A percentile compares a stretch with the other conserved stretches of the same genome.
phyloP scores from a whole-genome alignment of 176 grass and related monocot genomes.

The Oryza australiensis region DNA sequence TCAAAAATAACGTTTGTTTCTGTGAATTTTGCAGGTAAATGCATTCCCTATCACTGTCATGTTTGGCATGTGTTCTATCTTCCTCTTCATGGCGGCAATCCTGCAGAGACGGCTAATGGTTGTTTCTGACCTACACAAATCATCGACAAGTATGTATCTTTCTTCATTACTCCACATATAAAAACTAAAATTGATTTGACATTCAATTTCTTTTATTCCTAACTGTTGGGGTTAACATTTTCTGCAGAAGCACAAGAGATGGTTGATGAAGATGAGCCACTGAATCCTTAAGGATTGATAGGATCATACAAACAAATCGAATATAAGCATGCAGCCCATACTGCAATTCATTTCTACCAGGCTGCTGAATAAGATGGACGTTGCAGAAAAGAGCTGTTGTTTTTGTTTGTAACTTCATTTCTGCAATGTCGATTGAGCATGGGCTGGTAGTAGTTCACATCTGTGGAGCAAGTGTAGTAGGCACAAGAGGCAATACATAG shows the following conservation, averaged over 20 bases:
- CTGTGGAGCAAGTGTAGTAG: conserved; percentile 7
- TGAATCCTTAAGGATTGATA: conserved; percentile 50
- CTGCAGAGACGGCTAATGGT: conserved; percentile 95
- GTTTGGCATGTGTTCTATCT: conserved; percentile 98
- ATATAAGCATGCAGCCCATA: conserved; percentile 1
- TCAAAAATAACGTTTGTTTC: neutral
- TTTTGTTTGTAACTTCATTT: conserved; percentile 41
- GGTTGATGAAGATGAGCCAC: conserved; percentile 58
- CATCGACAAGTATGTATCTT: conserved; percentile 53
- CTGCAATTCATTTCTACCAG: conserved; percentile 27
- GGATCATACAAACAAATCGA: neutral
- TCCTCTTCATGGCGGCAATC: conserved; percentile 90
- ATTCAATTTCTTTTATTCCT: conserved; percentile 8
- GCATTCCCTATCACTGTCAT: conserved; percentile 90
- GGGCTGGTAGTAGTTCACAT: conserved; percentile 24
- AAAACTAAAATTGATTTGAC: neutral
- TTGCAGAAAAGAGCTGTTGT: neutral
- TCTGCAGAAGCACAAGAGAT: conserved; percentile 60
- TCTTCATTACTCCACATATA: neutral
- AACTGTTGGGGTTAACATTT: conserved; percentile 23
- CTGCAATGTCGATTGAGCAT: conserved; percentile 38
- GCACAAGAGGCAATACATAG: conserved; percentile 25
- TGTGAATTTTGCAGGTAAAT: conserved; percentile 60
- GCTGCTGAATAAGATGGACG: conserved; percentile 48
- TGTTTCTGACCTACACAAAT: conserved; percentile 72